Percentiles rank a stretch among this genome's conserved stretches.
Evolutionary conservation across 2,329 filamentous ascomycete species (phyloP).

Genomic region (Aspergillus arachidicola): DNA sequence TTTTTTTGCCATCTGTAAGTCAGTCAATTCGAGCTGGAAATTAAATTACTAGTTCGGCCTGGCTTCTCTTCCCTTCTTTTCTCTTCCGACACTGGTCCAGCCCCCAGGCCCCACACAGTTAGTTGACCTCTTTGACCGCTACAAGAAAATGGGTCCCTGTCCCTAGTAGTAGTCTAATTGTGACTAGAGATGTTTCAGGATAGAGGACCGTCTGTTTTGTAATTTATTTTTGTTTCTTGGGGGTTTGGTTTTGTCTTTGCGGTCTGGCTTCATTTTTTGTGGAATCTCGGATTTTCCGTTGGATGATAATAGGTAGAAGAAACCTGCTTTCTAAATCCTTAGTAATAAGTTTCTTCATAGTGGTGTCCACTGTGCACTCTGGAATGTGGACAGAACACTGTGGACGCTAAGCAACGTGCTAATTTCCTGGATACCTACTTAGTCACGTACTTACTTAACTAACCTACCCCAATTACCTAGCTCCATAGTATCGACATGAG

Average conservation of each 20-base stretch:
- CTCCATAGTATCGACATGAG: background rate
- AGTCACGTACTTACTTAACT: too few relatives aligned
- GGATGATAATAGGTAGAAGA: background rate
- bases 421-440: background rate
- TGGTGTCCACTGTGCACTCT: too few relatives aligned
- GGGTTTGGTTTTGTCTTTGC: background rate
- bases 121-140: background rate
- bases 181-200: slow-evolving; percentile 3
- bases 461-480: background rate
- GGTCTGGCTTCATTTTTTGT: background rate
- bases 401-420: too few relatives aligned
- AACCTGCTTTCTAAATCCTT: background rate
- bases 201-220: background rate
- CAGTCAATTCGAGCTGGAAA: too few relatives aligned
- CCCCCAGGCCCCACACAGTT: background rate
- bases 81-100: background rate
- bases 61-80: background rate
- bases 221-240: background rate
- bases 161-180: background rate
- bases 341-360: background rate
- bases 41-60: too few relatives aligned
- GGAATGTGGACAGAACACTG: too few relatives aligned
- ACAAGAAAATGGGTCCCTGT: background rate
- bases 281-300: too few relatives aligned
- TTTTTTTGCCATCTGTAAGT: background rate